Percentiles rank a stretch among this genome's conserved stretches.
These are phyloP conservation scores for Aspergillus phoenicis DNA, from an alignment of 2,329 filamentous ascomycete species.

Conservation along the genomic window DNA sequence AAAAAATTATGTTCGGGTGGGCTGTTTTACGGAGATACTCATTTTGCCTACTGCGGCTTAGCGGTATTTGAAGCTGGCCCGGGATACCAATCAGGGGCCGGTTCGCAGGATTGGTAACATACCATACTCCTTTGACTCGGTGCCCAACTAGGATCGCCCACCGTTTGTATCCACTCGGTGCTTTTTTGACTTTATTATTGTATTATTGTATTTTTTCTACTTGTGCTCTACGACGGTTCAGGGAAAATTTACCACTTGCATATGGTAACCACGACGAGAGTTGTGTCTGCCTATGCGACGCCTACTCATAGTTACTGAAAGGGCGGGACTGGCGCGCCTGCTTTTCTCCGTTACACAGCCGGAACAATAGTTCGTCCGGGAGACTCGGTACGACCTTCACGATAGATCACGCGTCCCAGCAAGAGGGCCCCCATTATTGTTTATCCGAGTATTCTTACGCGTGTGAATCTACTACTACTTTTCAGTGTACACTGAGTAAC, in stretches of 20 bases:
- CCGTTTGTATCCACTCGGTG: background rate
- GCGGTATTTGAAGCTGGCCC: background rate
- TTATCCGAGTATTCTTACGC: background rate
- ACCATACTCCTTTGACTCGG: background rate
- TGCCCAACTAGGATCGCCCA: conserved; percentile 4
- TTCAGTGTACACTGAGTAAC: background rate
- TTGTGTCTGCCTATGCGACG: background rate
- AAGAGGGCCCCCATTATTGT: background rate
- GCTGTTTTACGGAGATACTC: background rate
- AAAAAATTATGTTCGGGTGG: conserved; percentile 8
- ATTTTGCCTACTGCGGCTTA: background rate
- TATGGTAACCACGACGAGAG: background rate
- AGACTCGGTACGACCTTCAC: background rate
- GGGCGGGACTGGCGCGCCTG: too few species aligned
- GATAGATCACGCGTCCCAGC: background rate
- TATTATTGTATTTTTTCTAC: background rate
- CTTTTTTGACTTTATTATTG: background rate
- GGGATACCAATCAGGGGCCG: background rate
- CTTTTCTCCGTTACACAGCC: background rate
- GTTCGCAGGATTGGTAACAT: background rate
- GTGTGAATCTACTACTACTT: background rate
- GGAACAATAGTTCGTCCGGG: background rate
- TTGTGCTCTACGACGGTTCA: background rate
- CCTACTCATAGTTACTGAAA: background rate
- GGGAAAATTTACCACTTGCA: background rate